Conservation (phyloP, 768 basidiomycete genomes). For the Heimioporus sp. region DNA sequence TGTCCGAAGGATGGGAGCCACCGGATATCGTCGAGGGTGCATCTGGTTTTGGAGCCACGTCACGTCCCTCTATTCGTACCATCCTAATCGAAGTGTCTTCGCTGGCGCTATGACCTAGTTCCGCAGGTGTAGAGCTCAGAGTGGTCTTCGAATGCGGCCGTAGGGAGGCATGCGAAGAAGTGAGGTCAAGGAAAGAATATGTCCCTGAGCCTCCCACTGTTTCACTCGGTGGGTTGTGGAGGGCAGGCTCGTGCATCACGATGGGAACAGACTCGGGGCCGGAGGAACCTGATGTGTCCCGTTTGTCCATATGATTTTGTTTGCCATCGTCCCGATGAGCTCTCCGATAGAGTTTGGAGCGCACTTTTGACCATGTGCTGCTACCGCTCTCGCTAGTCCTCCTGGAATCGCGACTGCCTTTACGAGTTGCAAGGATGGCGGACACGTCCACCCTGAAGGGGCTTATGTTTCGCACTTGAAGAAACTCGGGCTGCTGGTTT, state of each 20-base stretch:
- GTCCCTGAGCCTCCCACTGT: conserved; percentile 27
- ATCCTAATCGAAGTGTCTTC: conserved; percentile 18
- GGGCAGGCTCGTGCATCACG: conserved; percentile 26
- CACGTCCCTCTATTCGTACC: conserved; percentile 17
- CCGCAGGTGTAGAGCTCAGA: conserved; percentile 26
- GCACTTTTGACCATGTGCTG: conserved; percentile 32
- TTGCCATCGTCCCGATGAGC: conserved; percentile 30
- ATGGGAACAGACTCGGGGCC: conserved; percentile 32
- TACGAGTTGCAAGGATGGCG: conserved; percentile 22
- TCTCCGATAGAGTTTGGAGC: conserved; percentile 28
- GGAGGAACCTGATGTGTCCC: conserved; percentile 22
- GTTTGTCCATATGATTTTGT: conserved; percentile 17
- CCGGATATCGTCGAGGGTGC: conserved; percentile 32
- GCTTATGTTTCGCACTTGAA: conserved; percentile 41
- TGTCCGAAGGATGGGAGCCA: conserved; percentile 27
- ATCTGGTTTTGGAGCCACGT: conserved; percentile 24
- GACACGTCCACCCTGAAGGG: conserved; percentile 47
- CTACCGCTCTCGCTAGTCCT: conserved; percentile 21
- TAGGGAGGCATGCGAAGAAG: conserved; percentile 26
- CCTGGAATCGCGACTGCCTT: conserved; percentile 17
- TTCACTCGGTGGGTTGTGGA: conserved; percentile 17
- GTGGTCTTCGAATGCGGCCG: conserved; percentile 26
- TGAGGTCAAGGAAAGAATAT: conserved; percentile 33
- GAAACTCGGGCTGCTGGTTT: conserved; percentile 20
- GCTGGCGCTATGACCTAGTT: conserved; percentile 21